Percentiles rank a stretch among this genome's conserved stretches.
Evolutionary conservation across 2,329 filamentous ascomycete genomes (phyloP).

Genomic region (Calonectria montana): DNA sequence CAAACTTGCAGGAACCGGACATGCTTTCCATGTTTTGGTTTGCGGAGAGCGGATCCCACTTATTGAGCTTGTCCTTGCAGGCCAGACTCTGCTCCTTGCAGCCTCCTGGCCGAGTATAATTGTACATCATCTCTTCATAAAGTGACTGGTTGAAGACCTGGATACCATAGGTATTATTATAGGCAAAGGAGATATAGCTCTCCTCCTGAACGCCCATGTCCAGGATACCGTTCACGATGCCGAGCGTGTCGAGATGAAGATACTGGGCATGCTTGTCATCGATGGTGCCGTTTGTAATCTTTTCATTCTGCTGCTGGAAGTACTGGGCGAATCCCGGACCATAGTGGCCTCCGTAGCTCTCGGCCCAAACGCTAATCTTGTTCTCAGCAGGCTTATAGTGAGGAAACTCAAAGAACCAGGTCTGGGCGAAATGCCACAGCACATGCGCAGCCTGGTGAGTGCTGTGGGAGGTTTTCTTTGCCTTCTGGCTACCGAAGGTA

Average conservation of each 20-base stretch:
- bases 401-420: constrained; percentile 68
- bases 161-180: constrained; percentile 73
- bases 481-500: constrained; percentile 46
- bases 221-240: constrained; percentile 77
- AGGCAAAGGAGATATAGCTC: constrained; percentile 66
- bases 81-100: constrained; percentile 64
- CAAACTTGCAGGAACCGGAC: not conserved
- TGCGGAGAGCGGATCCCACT: constrained; percentile 52
- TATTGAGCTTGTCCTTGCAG: constrained; percentile 62
- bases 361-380: constrained; percentile 73
- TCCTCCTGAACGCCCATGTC: constrained; percentile 71
- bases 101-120: constrained; percentile 52
- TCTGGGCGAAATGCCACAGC: constrained; percentile 75
- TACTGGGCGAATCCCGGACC: constrained; percentile 70
- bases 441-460: constrained; percentile 66
- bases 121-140: constrained; percentile 43
- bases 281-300: constrained; percentile 46
- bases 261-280: constrained; percentile 58
- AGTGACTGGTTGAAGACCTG: constrained; percentile 63
- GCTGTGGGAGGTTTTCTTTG: constrained; percentile 55
- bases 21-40: not conserved
- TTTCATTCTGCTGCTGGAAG: constrained; percentile 72
- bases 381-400: constrained; percentile 65
- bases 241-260: constrained; percentile 68
- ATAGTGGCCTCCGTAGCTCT: constrained; percentile 78